These are phyloP conservation scores for Aspergillus novoparasiticus DNA, from an alignment of 2,329 filamentous ascomycete genomes.

Conservation along the genomic window DNA sequence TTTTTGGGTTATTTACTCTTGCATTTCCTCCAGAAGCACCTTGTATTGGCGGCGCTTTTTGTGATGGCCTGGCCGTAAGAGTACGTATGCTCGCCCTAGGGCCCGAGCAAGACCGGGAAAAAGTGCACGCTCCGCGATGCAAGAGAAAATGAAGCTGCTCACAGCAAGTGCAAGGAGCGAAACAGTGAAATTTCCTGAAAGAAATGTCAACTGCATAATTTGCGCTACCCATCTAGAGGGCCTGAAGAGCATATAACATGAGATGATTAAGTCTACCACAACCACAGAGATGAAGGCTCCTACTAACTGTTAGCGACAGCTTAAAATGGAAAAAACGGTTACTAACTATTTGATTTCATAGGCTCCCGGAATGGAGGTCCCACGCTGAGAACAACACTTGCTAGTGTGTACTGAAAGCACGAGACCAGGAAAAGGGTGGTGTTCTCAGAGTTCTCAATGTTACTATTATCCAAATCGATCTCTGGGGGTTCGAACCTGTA, in stretches of 20 bases:
- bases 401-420: conserved; percentile 93
- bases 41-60: conserved; percentile 92
- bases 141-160: conserved; percentile 69
- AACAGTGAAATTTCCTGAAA: conserved; percentile 71
- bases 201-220: conserved; percentile 83
- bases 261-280: conserved; percentile 65
- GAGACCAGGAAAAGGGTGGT: conserved; percentile 86
- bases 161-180: conserved; percentile 72
- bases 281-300: conserved; percentile 85
- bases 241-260: conserved; percentile 77
- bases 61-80: conserved; percentile 56
- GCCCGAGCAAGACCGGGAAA: conserved; percentile 69
- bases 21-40: conserved; percentile 70
- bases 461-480: conserved; percentile 75
- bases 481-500: conserved; percentile 75
- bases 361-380: conserved; percentile 85
- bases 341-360: conserved; percentile 76
- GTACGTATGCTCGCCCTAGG: conserved; percentile 64
- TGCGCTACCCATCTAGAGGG: conserved; percentile 69
- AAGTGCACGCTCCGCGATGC: conserved; percentile 69
- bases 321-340: neutral
- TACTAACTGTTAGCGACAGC: conserved; percentile 35
- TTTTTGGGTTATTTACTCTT: conserved; percentile 19
- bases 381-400: conserved; percentile 86
- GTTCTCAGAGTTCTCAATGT: conserved; percentile 90